Evolutionary conservation across 345 rosid genomes (phyloP), one percentile per base, ranked within the genome.

Genomic region (Barbarea vulgaris): DNA sequence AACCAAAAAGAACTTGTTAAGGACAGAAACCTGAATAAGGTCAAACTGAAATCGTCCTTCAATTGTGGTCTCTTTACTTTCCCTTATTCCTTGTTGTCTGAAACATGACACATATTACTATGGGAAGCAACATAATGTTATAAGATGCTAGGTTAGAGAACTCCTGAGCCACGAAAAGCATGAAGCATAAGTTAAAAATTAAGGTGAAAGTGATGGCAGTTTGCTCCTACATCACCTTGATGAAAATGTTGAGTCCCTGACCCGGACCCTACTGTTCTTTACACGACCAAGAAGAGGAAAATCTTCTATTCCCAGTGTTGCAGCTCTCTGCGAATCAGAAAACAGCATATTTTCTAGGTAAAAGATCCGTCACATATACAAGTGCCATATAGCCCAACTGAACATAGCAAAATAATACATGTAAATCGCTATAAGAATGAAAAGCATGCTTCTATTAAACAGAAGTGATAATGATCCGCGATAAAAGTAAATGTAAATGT

Each of bases 41-140:
- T 94, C 99, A 79, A 94, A 94, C 77, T 91, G 97, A 74, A 94
- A 92, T 82, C 99, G 86, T 79, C 99, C 99, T 81, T 94, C 97
- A 72, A 94, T 75, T 48, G 93, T 84, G 75, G 91, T 91, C 81
- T 94, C 99, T 89, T 94, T 92, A 70, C 97, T 94, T 84, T 94
- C 96, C 81, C 99, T 87, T 34, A 84, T 90, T 77, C 98, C 98
- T 65, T 78, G 79, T 71, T 94, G 98, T 79, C 97, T 95, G 92
- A 48, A 74, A 80, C 41, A 80, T 41, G 50, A 50, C 50, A 78
- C 77, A 31, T 39, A 75, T 76, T 67, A 79, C 36, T n/a, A 70
- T 37, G 69, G 37, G 17, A 59, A 61, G 54, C 14, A 14, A 62
- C 46, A 53, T 46, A 7, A 31, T 27, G 60, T 6, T 6, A 31